A percentile compares a stretch with the other conserved stretches of the same genome.
phyloP scores from a whole-genome alignment of 352 stramenopile species.

The Thraustochytrium striatum region DNA sequence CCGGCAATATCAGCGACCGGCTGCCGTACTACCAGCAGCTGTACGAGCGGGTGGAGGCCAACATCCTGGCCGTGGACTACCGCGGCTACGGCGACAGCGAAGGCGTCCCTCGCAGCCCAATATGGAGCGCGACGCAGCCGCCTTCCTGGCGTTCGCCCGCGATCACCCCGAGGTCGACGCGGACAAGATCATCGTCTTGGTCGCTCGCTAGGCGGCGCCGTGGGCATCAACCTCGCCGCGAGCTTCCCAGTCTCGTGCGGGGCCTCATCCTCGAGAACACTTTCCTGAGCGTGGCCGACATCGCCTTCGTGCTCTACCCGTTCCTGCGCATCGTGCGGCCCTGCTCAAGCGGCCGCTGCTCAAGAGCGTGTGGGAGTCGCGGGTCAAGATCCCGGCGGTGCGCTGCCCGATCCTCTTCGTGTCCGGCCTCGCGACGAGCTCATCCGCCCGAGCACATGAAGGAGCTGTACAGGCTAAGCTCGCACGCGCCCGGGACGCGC shows the following conservation, averaged over 20 bases:
- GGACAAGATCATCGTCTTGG: too few species aligned
- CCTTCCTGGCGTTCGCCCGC: conserved; percentile 47
- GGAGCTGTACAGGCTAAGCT: conserved; percentile 64
- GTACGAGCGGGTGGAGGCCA: conserved; percentile 53
- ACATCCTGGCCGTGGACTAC: conserved; percentile 61
- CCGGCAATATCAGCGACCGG: conserved; percentile 59
- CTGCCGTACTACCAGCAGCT: conserved; percentile 52
- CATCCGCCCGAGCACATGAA: conserved; percentile 81
- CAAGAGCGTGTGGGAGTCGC: conserved; percentile 49
- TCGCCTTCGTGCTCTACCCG: conserved; percentile 58
- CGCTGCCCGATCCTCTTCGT: conserved; percentile 76
- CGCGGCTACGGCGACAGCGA: conserved; percentile 55
- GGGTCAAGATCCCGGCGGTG: conserved; percentile 60
- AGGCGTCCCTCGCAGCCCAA: conserved; percentile 55
- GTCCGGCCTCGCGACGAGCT: conserved; percentile 81
- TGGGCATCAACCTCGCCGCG: too few species aligned
- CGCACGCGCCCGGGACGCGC: conserved; percentile 58
- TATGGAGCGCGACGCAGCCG: conserved; percentile 54
- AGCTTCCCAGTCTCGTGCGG: background rate
- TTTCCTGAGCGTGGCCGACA: conserved; percentile 59
- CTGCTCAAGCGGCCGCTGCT: conserved; percentile 56
- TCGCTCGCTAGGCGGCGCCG: too few species aligned
- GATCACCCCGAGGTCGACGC: conserved; percentile 29
- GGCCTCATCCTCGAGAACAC: conserved; percentile 61
- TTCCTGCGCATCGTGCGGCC: conserved; percentile 45